A percentile compares a stretch with the other conserved stretches of the same genome.
These are phyloP conservation scores for Phlyctochytrium arcticum DNA, from an alignment of 192 early-diverging fungal species.

Conservation along the genomic window DNA sequence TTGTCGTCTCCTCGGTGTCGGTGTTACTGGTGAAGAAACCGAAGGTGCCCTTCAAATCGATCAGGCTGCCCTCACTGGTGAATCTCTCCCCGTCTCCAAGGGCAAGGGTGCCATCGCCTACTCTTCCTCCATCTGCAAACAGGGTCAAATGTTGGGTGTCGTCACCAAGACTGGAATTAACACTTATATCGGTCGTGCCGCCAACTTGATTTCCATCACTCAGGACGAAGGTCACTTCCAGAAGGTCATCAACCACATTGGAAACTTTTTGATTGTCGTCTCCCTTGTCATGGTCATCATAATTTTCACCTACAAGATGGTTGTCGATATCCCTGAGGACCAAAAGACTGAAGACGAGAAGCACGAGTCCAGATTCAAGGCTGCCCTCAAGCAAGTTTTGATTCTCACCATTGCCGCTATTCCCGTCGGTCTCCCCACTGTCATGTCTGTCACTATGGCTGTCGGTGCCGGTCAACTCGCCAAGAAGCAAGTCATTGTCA, in stretches of 20 bases:
- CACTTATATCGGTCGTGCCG: slow-evolving; percentile 95
- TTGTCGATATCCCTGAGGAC: slow-evolving; percentile 49
- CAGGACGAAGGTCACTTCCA: slow-evolving; percentile 95
- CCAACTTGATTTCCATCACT: slow-evolving; percentile 88
- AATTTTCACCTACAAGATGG: slow-evolving; percentile 66
- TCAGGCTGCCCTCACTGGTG: slow-evolving; percentile 91
- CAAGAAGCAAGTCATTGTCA: slow-evolving; percentile 87
- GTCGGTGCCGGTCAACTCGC: slow-evolving; percentile 84
- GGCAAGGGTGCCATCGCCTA: slow-evolving; percentile 78
- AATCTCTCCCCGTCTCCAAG: slow-evolving; percentile 87
- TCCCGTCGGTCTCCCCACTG: slow-evolving; percentile 88
- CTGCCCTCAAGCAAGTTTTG: slow-evolving; percentile 63
- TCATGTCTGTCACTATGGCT: slow-evolving; percentile 93
- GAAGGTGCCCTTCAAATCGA: slow-evolving; percentile 82
- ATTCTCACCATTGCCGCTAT: slow-evolving; percentile 91
- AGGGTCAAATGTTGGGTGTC: slow-evolving; percentile 88
- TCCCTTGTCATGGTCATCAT: slow-evolving; percentile 58
- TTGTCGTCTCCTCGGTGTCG: slow-evolving; percentile 67
- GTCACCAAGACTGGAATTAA: slow-evolving; percentile 89
- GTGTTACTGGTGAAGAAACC: slow-evolving; percentile 58
- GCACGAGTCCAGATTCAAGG: background rate
- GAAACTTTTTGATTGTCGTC: slow-evolving; percentile 87
- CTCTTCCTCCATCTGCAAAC: slow-evolving; percentile 92
- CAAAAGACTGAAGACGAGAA: background rate
- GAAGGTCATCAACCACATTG: slow-evolving; percentile 89